Evolutionary conservation across 768 basidiomycete species (phyloP).

Genomic region (Suillus occidentalis): DNA sequence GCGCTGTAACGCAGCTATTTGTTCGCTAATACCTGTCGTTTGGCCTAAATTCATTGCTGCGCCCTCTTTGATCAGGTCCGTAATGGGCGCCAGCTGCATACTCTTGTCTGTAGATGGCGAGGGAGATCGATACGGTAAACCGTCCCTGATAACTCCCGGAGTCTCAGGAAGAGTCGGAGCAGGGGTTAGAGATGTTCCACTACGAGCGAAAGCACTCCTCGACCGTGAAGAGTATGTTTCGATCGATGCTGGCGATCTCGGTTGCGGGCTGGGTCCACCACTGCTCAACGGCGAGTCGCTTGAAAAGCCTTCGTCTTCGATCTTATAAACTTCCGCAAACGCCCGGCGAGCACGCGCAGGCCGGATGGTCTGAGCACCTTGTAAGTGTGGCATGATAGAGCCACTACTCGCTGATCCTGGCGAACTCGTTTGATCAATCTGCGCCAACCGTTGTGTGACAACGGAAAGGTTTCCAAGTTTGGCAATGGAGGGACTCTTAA

Average conservation of each 20-base stretch:
- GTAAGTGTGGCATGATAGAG: slow-evolving; percentile 20
- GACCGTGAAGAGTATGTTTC: slow-evolving; percentile 17
- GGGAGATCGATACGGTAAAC: slow-evolving; percentile 16
- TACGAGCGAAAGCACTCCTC: slow-evolving; percentile 22
- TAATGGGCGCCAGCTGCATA: slow-evolving; percentile 27
- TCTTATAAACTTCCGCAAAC: slow-evolving; percentile 26
- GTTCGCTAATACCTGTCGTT: slow-evolving; percentile 32
- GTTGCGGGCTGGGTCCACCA: background rate
- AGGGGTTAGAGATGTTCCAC: background rate
- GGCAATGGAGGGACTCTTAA: slow-evolving; percentile 58
- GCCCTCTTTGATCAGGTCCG: slow-evolving; percentile 35
- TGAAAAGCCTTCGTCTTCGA: slow-evolving; percentile 15
- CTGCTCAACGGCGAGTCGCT: slow-evolving; percentile 2
- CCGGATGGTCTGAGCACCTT: slow-evolving; percentile 21
- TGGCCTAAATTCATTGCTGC: slow-evolving; percentile 37
- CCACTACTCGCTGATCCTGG: slow-evolving; percentile 14
- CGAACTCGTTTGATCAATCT: slow-evolving; percentile 44
- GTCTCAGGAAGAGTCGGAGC: background rate
- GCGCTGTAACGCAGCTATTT: slow-evolving; percentile 33
- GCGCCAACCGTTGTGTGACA: slow-evolving; percentile 64
- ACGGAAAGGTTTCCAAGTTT: slow-evolving; percentile 62
- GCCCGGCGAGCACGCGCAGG: slow-evolving; percentile 14
- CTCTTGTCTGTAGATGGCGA: slow-evolving; percentile 14
- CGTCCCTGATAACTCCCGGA: slow-evolving; percentile 13
- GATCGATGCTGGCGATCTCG: background rate